These are phyloP conservation scores for Pterocarpus santalinus DNA, from an alignment of 306 rosid genomes.

Conservation along the genomic window DNA sequence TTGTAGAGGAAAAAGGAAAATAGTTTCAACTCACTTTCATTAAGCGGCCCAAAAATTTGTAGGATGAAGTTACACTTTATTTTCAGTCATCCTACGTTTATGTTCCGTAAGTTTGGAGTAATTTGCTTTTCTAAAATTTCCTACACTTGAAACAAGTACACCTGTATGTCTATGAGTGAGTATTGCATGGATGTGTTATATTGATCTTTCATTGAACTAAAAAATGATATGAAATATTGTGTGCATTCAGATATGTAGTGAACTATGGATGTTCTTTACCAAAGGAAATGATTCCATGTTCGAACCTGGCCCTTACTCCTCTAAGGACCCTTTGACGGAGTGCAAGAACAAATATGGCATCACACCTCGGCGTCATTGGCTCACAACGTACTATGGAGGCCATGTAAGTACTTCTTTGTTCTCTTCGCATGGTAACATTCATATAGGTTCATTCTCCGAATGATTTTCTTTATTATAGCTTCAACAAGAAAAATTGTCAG, in stretches of 20 bases:
- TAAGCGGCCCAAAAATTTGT: no score
- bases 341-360: slow-evolving; percentile 61
- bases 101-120: no score
- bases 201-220: no score
- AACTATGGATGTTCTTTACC: slow-evolving; percentile 41
- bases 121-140: no score
- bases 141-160: no score
- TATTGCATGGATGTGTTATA: no score
- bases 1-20: no score
- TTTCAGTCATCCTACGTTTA: no score
- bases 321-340: background rate
- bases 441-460: background rate
- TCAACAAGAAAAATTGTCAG: background rate
- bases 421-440: background rate
- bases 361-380: slow-evolving; percentile 71
- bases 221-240: background rate
- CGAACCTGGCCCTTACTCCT: slow-evolving; percentile 38
- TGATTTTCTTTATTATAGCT: background rate
- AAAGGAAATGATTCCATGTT: slow-evolving; percentile 60
- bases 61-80: no score
- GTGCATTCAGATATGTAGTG: slow-evolving; percentile 60
- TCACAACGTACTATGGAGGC: slow-evolving; percentile 73
- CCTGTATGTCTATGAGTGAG: no score
- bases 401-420: slow-evolving; percentile 54
- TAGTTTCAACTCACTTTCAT: no score